These are phyloP conservation scores for Musa beccarii DNA, from an alignment of 176 grass and related monocot species.

Conservation along the genomic window DNA sequence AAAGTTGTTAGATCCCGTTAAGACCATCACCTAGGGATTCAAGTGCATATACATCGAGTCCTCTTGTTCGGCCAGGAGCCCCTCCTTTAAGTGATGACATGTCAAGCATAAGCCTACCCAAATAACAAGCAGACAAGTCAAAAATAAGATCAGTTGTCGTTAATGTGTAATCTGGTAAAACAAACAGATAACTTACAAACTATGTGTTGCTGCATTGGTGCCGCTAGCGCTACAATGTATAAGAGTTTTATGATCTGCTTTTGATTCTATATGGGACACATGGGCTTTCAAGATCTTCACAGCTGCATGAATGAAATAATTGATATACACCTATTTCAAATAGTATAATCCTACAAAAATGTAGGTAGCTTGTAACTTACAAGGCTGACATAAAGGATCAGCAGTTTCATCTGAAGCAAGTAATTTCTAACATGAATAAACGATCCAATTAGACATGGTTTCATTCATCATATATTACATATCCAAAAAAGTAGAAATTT, in stretches of 20 bases:
- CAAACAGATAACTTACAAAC: slow-evolving; percentile 27
- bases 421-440: slow-evolving; percentile 43
- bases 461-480: too few relatives aligned
- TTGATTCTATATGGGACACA: slow-evolving; percentile 25
- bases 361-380: slow-evolving; percentile 32
- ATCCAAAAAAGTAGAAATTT: too few relatives aligned
- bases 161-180: slow-evolving; percentile 3
- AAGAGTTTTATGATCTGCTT: slow-evolving; percentile 46
- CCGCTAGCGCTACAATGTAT: slow-evolving; percentile 42
- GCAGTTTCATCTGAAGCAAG: slow-evolving; percentile 49
- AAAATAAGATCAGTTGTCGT: slow-evolving; percentile 10
- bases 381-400: slow-evolving; percentile 28
- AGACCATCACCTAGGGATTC: background rate
- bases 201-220: slow-evolving; percentile 32
- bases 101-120: slow-evolving; percentile 36
- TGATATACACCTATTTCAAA: background rate
- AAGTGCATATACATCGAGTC: slow-evolving; percentile 18
- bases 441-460: slow-evolving; percentile 6
- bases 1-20: background rate
- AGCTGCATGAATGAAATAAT: slow-evolving; percentile 26
- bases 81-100: slow-evolving; percentile 54
- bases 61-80: slow-evolving; percentile 73
- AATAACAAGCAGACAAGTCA: background rate
- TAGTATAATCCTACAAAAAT: background rate
- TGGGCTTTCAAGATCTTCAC: slow-evolving; percentile 23